Conservation (phyloP, 495 filamentous ascomycete species). For the Parmelia sp. region DNA sequence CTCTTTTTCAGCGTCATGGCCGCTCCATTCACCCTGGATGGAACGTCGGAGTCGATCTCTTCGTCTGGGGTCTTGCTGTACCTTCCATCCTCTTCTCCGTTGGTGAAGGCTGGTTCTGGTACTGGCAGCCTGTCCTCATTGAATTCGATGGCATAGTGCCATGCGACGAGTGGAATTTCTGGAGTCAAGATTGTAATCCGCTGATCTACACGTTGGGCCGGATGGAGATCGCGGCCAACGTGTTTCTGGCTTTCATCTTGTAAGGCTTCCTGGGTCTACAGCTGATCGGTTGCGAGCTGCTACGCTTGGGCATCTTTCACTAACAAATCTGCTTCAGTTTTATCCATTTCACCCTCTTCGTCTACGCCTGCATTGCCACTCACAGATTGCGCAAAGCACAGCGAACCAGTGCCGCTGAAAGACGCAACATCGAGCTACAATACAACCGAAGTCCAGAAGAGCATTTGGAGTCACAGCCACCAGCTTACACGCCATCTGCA, state of each 20-base stretch:
- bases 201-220: slow-evolving; percentile 26
- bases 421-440: slow-evolving; percentile 24
- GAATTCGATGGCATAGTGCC: slow-evolving; percentile 17
- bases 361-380: slow-evolving; percentile 23
- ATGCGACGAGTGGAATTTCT: slow-evolving; percentile 21
- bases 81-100: slow-evolving; percentile 25
- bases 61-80: slow-evolving; percentile 26
- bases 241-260: slow-evolving; percentile 26
- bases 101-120: slow-evolving; percentile 28
- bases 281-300: not conserved
- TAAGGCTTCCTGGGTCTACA: not conserved
- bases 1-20: slow-evolving; percentile 19
- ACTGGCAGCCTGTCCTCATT: slow-evolving; percentile 24
- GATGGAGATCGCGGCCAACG: slow-evolving; percentile 28
- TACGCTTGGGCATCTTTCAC: not conserved
- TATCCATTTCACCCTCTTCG: slow-evolving; percentile 27
- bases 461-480: slow-evolving; percentile 22
- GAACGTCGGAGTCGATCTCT: slow-evolving; percentile 23
- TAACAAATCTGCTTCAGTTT: slow-evolving; percentile 12
- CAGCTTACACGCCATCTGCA: slow-evolving; percentile 25
- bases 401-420: slow-evolving; percentile 6
- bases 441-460: slow-evolving; percentile 25
- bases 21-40: slow-evolving; percentile 25
- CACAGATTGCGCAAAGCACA: slow-evolving; percentile 20
- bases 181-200: slow-evolving; percentile 22